A percentile compares a stretch with the other conserved stretches of the same genome.
phyloP scores from a whole-genome alignment of 768 basidiomycete genomes.

The Naganishia randhawae region DNA sequence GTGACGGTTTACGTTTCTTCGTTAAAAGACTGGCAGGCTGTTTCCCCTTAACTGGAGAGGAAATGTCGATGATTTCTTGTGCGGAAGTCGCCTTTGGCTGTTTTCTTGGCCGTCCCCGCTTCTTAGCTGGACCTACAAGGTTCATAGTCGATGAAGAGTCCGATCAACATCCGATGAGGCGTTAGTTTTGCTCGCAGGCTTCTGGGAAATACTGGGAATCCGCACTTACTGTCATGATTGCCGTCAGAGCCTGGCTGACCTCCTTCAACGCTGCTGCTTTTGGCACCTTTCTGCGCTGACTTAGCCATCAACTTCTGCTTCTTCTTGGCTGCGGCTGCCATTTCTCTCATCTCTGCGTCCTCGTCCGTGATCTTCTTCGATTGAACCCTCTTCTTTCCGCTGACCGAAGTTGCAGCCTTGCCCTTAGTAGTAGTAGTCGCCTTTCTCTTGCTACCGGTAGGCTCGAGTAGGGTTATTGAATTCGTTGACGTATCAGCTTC shows the following conservation, averaged over 20 bases:
- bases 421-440: background rate
- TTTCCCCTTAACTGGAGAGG: slow-evolving; percentile 5
- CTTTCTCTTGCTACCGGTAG: slow-evolving; percentile 4
- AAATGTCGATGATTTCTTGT: slow-evolving; percentile 14
- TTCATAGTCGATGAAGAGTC: background rate
- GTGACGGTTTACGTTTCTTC: background rate
- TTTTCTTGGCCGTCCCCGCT: slow-evolving; percentile 12
- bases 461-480: background rate
- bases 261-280: background rate
- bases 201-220: background rate
- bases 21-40: background rate
- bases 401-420: background rate
- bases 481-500: slow-evolving; percentile 9
- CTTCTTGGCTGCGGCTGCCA: slow-evolving; percentile 22
- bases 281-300: background rate
- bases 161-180: background rate
- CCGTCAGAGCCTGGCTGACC: background rate
- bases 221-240: background rate
- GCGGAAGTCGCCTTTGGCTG: background rate
- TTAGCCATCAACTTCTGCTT: background rate
- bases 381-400: background rate
- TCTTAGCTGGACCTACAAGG: background rate
- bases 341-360: slow-evolving; percentile 28
- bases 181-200: background rate
- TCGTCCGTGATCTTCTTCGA: slow-evolving; percentile 25